A percentile compares a stretch with the other conserved stretches of the same genome.
Evolutionary conservation across 1,284 basidiomycete genomes (phyloP).

Genomic region (Agaricales sp.): DNA sequence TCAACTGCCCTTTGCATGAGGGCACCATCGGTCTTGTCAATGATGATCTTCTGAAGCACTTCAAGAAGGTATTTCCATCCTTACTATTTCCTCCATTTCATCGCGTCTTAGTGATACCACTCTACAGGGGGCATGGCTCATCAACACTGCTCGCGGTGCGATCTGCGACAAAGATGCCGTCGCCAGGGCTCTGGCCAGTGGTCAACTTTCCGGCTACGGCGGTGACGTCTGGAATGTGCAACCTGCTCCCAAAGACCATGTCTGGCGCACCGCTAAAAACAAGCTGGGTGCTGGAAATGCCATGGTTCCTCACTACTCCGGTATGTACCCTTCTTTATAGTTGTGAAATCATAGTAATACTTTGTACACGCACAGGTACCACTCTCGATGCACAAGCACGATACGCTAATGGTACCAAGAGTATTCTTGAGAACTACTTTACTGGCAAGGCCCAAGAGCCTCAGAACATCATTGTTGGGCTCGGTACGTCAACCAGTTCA

Average conservation of each 20-base stretch:
- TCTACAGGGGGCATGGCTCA: constrained; percentile 62
- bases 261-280: constrained; percentile 81
- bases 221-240: constrained; percentile 71
- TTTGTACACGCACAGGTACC: constrained; percentile 61
- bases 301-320: constrained; percentile 83
- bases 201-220: constrained; percentile 56
- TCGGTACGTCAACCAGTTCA: constrained; percentile 25
- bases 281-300: constrained; percentile 73
- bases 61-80: constrained; percentile 55
- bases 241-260: constrained; percentile 78
- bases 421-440: constrained; percentile 78
- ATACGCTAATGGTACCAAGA: constrained; percentile 75
- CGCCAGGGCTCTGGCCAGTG: constrained; percentile 67
- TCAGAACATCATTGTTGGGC: constrained; percentile 73
- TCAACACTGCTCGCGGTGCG: constrained; percentile 92
- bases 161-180: constrained; percentile 84
- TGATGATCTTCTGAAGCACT: constrained; percentile 75
- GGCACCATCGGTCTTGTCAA: constrained; percentile 77
- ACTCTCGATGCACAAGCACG: constrained; percentile 88
- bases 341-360: constrained; percentile 78
- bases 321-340: constrained; percentile 90
- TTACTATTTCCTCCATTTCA: background rate
- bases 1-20: constrained; percentile 91
- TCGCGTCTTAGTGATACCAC: background rate
- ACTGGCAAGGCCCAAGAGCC: constrained; percentile 59